phyloP scores from a whole-genome alignment of 2,329 filamentous ascomycete genomes.

The Dothistroma septosporum region DNA sequence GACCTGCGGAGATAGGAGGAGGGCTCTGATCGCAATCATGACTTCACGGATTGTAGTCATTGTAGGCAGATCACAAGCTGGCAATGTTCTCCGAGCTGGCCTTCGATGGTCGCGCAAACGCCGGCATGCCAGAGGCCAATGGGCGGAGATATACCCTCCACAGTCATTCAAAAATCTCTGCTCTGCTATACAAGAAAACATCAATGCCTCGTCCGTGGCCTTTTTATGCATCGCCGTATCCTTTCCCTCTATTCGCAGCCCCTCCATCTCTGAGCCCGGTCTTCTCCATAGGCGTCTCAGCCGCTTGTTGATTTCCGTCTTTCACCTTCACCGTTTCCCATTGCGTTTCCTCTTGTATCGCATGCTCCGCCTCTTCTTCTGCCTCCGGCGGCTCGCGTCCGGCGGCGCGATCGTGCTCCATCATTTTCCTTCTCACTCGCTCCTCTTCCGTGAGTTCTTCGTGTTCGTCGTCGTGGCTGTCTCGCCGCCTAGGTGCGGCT shows the following conservation, averaged over 20 bases:
- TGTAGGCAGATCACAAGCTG: too few species aligned
- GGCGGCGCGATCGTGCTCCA: slow-evolving; percentile 28
- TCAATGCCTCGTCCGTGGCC: neutral
- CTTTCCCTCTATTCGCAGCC: slow-evolving; percentile 8
- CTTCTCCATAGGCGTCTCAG: slow-evolving; percentile 31
- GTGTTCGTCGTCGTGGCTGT: slow-evolving; percentile 18
- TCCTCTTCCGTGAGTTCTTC: slow-evolving; percentile 37
- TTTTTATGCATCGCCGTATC: slow-evolving; percentile 10
- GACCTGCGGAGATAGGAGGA: too few species aligned
- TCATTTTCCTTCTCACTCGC: slow-evolving; percentile 45
- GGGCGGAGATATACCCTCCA: neutral
- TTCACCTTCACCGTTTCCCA: slow-evolving; percentile 30
- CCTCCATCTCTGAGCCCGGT: slow-evolving; percentile 14
- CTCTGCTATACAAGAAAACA: neutral
- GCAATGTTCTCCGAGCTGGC: too few species aligned
- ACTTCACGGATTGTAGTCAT: too few species aligned
- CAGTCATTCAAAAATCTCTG: neutral
- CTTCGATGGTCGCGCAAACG: too few species aligned
- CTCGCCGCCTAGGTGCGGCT: slow-evolving; percentile 11
- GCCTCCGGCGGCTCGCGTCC: slow-evolving; percentile 31
- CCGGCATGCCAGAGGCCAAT: neutral
- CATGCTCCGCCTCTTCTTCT: slow-evolving; percentile 25
- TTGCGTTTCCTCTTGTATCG: slow-evolving; percentile 37
- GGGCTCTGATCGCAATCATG: too few species aligned
- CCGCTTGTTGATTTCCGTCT: slow-evolving; percentile 27